phyloP scores from a whole-genome alignment of 257 asterid species.

The Solanum piurae region DNA sequence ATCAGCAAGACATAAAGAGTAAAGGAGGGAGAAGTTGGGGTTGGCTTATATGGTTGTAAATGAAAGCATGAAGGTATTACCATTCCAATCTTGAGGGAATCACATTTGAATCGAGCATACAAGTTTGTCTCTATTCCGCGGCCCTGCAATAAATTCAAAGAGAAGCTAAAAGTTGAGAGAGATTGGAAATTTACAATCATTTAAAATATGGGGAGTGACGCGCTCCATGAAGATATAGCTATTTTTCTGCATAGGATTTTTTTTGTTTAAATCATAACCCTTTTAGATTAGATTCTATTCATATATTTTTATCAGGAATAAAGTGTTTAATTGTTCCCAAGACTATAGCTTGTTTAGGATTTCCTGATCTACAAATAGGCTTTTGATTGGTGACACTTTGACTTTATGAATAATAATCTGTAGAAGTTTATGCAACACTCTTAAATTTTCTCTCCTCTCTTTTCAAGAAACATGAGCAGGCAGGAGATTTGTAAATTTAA shows the following conservation, averaged over 20 bases:
- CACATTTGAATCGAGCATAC: constrained; percentile 83
- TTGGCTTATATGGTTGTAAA: neutral
- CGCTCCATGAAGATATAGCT: neutral
- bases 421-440: neutral
- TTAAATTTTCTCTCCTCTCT: neutral
- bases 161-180: neutral
- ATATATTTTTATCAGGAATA: neutral
- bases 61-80: constrained; percentile 23
- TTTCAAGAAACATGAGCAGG: neutral
- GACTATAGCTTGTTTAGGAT: neutral
- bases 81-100: constrained; percentile 91
- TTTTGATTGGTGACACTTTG: too few relatives aligned
- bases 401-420: neutral
- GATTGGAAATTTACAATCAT: neutral
- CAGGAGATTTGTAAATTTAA: neutral
- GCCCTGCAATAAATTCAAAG: constrained; percentile 37
- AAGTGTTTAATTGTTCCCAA: neutral
- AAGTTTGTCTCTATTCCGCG: constrained; percentile 98
- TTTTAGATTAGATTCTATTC: neutral
- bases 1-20: neutral
- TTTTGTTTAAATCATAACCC: neutral
- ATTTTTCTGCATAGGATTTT: neutral
- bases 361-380: neutral
- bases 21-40: neutral
- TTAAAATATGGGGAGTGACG: neutral